These are phyloP conservation scores for Talaromyces sp. DNA, from an alignment of 2,329 filamentous ascomycete genomes.

Conservation along the genomic window DNA sequence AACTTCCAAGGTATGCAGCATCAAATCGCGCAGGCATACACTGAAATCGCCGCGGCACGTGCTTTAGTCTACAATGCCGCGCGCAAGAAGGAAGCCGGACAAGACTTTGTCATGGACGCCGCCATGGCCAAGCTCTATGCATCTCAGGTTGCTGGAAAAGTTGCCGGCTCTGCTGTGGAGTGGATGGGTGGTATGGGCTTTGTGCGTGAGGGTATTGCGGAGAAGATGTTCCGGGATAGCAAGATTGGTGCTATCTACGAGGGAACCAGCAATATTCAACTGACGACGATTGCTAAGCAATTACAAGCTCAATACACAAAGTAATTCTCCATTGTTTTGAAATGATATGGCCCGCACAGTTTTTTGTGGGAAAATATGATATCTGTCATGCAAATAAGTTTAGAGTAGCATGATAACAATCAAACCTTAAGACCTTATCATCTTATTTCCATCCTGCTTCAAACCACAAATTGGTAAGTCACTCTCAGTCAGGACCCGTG, in stretches of 20 bases:
- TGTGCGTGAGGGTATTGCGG: constrained; percentile 87
- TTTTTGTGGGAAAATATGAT: no score
- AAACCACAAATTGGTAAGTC: no score
- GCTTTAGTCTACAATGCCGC: constrained; percentile 94
- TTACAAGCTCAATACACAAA: constrained; percentile 64
- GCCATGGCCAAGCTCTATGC: constrained; percentile 98
- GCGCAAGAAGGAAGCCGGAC: constrained; percentile 94
- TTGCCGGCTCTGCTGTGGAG: constrained; percentile 81
- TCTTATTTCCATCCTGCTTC: background rate
- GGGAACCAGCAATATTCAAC: constrained; percentile 65
- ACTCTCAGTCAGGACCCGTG: no score
- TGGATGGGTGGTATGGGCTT: constrained; percentile 99
- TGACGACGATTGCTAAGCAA: constrained; percentile 65
- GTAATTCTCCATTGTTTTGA: constrained; percentile 29
- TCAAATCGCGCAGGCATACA: constrained; percentile 93
- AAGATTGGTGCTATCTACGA: constrained; percentile 99
- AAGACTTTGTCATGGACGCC: constrained; percentile 91
- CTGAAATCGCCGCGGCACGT: constrained; percentile 84
- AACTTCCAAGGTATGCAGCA: constrained; percentile 99
- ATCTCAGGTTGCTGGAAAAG: constrained; percentile 83
- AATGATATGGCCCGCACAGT: no score
- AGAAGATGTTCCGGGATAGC: constrained; percentile 97
- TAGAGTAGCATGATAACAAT: background rate
- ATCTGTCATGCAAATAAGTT: background rate
- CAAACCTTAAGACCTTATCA: background rate